Conservation (phyloP, 2,329 filamentous ascomycete genomes). For the Xylaria digitata region DNA sequence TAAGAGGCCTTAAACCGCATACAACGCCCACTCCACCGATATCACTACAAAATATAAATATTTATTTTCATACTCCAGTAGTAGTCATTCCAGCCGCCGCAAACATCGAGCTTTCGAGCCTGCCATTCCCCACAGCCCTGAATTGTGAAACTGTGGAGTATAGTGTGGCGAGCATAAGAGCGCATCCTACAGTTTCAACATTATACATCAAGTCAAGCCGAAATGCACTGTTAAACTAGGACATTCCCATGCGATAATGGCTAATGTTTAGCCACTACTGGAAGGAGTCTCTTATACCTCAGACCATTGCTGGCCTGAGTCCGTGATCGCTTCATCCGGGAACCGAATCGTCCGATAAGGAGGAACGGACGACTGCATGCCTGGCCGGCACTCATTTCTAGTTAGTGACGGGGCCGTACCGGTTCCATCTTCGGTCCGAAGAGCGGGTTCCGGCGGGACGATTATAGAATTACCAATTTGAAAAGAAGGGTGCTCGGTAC, state of each 20-base stretch:
- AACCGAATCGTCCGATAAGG: conserved; percentile 57
- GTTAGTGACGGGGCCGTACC: conserved; percentile 8
- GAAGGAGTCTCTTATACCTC: not conserved
- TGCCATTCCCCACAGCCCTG: no score
- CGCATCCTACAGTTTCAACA: not conserved
- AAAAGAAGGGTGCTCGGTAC: conserved; percentile 38
- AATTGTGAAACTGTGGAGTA: not conserved
- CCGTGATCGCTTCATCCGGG: conserved; percentile 52
- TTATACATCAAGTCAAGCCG: not conserved
- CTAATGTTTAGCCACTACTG: not conserved
- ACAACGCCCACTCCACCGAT: no score
- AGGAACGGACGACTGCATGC: conserved; percentile 26
- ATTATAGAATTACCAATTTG: conserved; percentile 57
- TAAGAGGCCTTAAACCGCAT: no score
- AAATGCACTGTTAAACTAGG: not conserved
- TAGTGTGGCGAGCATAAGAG: not conserved
- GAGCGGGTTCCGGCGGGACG: conserved; percentile 29
- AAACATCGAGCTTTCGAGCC: no score
- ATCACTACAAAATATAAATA: no score
- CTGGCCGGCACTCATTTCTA: conserved; percentile 32
- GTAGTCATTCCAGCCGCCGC: no score
- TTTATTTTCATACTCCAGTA: no score
- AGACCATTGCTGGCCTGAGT: not conserved
- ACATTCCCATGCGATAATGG: not conserved
- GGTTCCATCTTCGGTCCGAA: conserved; percentile 7